These are phyloP conservation scores for Teratosphaeria zuluensis DNA, from an alignment of 2,329 filamentous ascomycete species.

Conservation along the genomic window DNA sequence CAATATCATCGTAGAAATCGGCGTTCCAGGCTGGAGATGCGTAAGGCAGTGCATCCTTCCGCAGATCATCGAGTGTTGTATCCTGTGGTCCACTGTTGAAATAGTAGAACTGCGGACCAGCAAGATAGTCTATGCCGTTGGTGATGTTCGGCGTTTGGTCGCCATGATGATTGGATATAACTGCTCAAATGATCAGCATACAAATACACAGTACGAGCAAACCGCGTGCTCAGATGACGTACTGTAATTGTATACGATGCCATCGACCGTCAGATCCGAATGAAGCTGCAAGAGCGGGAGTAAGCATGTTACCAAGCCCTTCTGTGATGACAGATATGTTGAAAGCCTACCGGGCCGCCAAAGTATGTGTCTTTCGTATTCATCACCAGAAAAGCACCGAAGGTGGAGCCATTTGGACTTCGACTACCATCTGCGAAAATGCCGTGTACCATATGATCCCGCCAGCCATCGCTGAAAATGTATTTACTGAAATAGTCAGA, in stretches of 20 bases:
- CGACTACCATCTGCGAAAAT: conserved; percentile 43
- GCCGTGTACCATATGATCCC: conserved; percentile 49
- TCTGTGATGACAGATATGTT: background rate
- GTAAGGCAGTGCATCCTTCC: conserved; percentile 45
- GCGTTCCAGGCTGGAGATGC: conserved; percentile 46
- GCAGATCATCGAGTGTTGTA: conserved; percentile 38
- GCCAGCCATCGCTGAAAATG: conserved; percentile 50
- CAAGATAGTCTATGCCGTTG: conserved; percentile 54
- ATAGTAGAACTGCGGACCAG: conserved; percentile 54
- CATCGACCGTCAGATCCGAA: conserved; percentile 54
- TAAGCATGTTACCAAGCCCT: background rate
- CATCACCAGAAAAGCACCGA: conserved; percentile 55
- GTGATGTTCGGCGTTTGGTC: conserved; percentile 55
- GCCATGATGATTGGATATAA: conserved; percentile 52
- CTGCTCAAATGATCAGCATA: background rate
- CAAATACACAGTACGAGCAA: background rate
- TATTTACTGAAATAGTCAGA: conserved; percentile 59
- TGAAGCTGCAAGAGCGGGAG: conserved; percentile 32
- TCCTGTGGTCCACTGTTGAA: conserved; percentile 49
- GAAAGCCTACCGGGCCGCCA: conserved; percentile 40
- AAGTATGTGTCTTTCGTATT: conserved; percentile 56
- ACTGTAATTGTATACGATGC: conserved; percentile 57
- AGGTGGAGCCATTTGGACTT: conserved; percentile 43
- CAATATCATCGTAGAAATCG: conserved; percentile 55
- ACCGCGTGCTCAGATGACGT: background rate